A percentile compares a stretch with the other conserved stretches of the same genome.
Conservation (phyloP, 257 asterid species). For the Capsicum rhomboideum region DNA sequence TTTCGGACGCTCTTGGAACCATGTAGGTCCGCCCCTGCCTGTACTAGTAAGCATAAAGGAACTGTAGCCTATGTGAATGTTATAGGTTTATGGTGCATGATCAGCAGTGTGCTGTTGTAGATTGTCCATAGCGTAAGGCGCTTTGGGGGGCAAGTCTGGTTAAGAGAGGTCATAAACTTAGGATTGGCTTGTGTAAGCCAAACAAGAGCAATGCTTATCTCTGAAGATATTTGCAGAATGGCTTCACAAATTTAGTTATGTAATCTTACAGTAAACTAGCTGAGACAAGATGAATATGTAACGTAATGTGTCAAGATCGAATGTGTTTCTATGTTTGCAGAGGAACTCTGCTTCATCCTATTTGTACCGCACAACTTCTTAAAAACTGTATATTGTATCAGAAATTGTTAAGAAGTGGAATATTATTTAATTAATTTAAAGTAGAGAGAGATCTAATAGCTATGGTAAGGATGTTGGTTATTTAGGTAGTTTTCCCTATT, state of each 20-base stretch:
- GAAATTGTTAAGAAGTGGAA: too few species aligned
- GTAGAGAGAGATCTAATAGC: too few species aligned
- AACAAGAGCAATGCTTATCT: conserved; percentile 30
- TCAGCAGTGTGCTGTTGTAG: too few species aligned
- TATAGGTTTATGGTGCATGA: too few species aligned
- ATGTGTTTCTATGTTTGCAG: not conserved
- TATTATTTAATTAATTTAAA: too few species aligned
- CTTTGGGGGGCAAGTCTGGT: too few species aligned
- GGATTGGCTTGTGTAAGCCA: conserved; percentile 31
- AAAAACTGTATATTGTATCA: too few species aligned
- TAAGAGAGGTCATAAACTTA: not conserved
- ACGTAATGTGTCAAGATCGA: not conserved
- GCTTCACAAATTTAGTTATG: not conserved
- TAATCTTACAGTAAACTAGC: not conserved
- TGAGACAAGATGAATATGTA: not conserved
- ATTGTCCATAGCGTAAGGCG: too few species aligned
- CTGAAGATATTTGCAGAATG: conserved; percentile 16
- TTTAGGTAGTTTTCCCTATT: too few species aligned
- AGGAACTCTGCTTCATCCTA: not conserved
- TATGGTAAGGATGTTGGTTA: too few species aligned
- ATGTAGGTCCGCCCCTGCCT: not conserved
- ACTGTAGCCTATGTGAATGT: conserved; percentile 21
- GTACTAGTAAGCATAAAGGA: conserved; percentile 23
- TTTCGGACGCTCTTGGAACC: too few species aligned
- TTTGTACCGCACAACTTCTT: not conserved